Percentiles rank a stretch among this genome's conserved stretches.
Evolutionary conservation across 306 rosid genomes (phyloP).

Genomic region (Hylodesmum podocarpum): DNA sequence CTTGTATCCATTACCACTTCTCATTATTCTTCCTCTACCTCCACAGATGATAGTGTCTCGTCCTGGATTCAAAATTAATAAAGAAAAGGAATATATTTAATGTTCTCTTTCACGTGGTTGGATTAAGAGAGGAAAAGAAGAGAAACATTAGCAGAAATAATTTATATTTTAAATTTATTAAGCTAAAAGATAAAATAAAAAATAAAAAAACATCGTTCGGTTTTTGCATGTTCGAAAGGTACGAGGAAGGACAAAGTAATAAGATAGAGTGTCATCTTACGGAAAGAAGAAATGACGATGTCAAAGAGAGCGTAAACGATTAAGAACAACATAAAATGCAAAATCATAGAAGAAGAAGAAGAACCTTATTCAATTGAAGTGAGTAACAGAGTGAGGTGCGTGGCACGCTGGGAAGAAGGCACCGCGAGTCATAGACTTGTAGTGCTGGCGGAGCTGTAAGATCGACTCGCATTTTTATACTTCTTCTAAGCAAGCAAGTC

Average conservation of each 20-base stretch:
- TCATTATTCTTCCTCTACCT: slow-evolving; percentile 1
- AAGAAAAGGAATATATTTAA: neutral
- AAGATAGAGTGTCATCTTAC: neutral
- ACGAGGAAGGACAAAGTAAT: neutral
- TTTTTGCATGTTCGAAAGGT: neutral
- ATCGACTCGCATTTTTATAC: neutral
- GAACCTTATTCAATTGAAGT: neutral
- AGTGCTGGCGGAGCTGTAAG: neutral
- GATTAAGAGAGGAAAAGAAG: neutral
- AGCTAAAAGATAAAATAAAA: neutral
- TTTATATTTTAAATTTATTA: neutral
- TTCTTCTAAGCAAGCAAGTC: too few species aligned
- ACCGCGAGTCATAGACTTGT: neutral
- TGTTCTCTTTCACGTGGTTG: neutral
- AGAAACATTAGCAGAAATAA: neutral
- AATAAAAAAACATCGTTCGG: neutral
- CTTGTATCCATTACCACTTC: neutral
- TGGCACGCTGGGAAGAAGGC: neutral
- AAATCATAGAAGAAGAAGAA: neutral
- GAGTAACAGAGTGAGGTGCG: neutral
- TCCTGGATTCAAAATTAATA: neutral
- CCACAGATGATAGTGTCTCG: neutral
- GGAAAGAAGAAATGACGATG: neutral
- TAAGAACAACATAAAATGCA: neutral
- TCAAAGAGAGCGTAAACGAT: too few species aligned